Base-by-base conservation (phyloP, 257 asterid genomes). In the Solanum lignicaule region DNA sequence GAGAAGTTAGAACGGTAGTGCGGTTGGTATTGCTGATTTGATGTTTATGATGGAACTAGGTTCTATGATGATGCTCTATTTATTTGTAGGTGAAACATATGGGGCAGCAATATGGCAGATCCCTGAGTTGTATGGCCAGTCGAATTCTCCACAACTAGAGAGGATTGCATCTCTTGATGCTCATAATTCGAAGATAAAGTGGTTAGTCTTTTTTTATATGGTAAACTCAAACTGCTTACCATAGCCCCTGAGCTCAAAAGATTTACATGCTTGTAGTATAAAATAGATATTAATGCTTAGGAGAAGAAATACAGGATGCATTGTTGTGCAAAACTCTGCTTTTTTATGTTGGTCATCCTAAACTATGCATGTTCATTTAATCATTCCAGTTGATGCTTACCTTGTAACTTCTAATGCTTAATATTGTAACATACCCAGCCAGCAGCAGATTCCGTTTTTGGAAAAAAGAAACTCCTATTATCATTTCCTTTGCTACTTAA, bases 101-200 rank as follows among this genome's bases (percentile, higher is more conserved):
- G 99, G 95, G 88, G 99, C 99, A 86, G 98, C 98, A 29, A 93
- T 97, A 71, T 97, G 99, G 99, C 99, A 94, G 90, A 96, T 97
- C 66, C 98, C 98, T 0, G 99, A 97, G 95, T 89, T 97, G 88
- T 97, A 97, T 90, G 99, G 99, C 87, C 98, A 97, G 89, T 90
- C 92, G 74, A 97, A 94, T 90, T 97, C 99, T 86, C 99, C 99
- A 73, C 98, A 97, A 79, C 87, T 97, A 92, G 98, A 97, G 89
- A 92, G 87, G 86, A 89, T 97, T 46, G 99, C 98, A 85, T 92
- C 98, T 88, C 96, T 97, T 55, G 97, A 97, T 90, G 98, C 93
- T 21, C 99, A 96, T 88, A 87, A 90, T 87, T 87, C 93, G 84
- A 97, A 93, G 93, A 95, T 96, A 89, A 96, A 92, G 93, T 88